Conservation (phyloP, 164 flowering plant species). For the Piper longum region DNA sequence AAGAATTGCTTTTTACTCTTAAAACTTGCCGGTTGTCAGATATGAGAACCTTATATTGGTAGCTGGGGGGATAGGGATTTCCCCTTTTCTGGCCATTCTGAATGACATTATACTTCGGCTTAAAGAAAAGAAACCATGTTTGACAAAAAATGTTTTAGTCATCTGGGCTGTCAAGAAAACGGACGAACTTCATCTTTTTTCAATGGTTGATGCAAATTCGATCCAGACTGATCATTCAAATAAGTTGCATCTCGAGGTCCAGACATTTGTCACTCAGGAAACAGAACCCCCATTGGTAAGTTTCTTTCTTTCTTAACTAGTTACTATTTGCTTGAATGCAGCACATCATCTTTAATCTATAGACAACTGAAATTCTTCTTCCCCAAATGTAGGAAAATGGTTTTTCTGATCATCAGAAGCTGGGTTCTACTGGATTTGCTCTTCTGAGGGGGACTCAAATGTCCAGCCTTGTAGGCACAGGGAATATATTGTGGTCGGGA, state of each 20-base stretch:
- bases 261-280: conserved; percentile 68
- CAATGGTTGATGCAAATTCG: conserved; percentile 34
- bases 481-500: conserved; percentile 61
- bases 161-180: conserved; percentile 82
- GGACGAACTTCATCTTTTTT: conserved; percentile 64
- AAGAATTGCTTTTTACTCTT: neutral
- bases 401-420: conserved; percentile 5
- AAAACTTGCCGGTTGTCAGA: conserved; percentile 18
- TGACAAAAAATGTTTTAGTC: conserved; percentile 43
- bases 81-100: conserved; percentile 86
- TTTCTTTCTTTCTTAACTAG: neutral
- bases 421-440: conserved; percentile 19
- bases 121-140: conserved; percentile 40
- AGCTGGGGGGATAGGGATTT: conserved; percentile 93
- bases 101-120: conserved; percentile 66
- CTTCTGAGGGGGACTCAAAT: conserved; percentile 24
- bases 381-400: conserved; percentile 61
- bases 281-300: conserved; percentile 61
- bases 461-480: conserved; percentile 83
- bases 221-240: conserved; percentile 44
- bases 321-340: neutral
- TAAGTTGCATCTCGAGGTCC: conserved; percentile 42
- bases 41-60: conserved; percentile 73
- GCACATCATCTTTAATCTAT: too few relatives aligned
- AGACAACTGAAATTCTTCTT: neutral